Conservation (phyloP, 2,329 filamentous ascomycete genomes). For the Paecilomyces sp. region DNA sequence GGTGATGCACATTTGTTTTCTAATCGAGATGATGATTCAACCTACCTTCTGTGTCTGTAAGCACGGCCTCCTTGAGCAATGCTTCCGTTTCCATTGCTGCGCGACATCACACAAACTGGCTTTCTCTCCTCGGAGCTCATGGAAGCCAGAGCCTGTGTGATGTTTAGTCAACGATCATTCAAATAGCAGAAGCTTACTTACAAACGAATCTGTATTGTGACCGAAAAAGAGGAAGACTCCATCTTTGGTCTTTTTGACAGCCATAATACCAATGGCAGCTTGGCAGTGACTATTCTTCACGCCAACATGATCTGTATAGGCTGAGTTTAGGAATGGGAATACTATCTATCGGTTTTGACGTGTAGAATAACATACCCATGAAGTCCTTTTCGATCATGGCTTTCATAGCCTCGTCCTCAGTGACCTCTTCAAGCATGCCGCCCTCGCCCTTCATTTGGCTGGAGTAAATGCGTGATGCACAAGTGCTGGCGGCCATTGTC, state of each 20-base stretch:
- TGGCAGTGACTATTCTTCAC: constrained; percentile 70
- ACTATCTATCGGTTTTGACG: background rate
- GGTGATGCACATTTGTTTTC: background rate
- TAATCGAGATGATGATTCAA: background rate
- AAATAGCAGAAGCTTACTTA: constrained; percentile 21
- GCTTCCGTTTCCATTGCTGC: constrained; percentile 49
- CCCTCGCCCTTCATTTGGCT: constrained; percentile 52
- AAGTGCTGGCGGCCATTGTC: constrained; percentile 80
- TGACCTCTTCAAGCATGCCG: constrained; percentile 58
- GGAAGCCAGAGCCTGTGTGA: constrained; percentile 63
- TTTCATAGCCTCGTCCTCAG: constrained; percentile 71
- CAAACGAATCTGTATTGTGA: constrained; percentile 86
- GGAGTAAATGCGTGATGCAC: constrained; percentile 77
- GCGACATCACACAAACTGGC: constrained; percentile 82
- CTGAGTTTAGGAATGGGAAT: constrained; percentile 1
- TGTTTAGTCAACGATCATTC: background rate
- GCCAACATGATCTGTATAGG: constrained; percentile 59
- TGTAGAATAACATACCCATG: constrained; percentile 51
- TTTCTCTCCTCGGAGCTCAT: constrained; percentile 73
- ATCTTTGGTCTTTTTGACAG: constrained; percentile 71
- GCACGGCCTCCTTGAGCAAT: constrained; percentile 43
- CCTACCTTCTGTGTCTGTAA: constrained; percentile 20
- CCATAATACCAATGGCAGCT: constrained; percentile 87
- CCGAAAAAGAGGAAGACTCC: constrained; percentile 86
- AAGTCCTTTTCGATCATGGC: constrained; percentile 84